These are phyloP conservation scores for Cicer pinnatifidum DNA, from an alignment of 306 rosid species.

Conservation along the genomic window DNA sequence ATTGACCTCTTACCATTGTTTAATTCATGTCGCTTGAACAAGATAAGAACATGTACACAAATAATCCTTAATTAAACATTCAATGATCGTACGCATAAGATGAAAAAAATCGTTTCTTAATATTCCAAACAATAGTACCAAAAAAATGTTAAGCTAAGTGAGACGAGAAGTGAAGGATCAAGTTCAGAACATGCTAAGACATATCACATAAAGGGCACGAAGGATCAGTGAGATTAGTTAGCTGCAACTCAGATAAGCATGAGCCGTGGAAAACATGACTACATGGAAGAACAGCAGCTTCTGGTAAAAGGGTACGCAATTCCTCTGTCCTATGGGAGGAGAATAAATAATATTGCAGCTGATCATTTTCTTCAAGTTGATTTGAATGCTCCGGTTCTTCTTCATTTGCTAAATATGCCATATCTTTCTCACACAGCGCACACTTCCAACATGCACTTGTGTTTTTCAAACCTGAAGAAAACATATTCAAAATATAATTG, in stretches of 20 bases:
- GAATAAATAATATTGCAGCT: neutral
- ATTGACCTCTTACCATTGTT: too few species aligned
- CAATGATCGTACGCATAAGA: too few species aligned
- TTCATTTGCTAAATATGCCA: neutral
- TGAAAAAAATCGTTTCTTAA: too few species aligned
- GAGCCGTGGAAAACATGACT: neutral
- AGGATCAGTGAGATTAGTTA: slow-evolving; percentile 1
- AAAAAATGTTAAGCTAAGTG: too few species aligned
- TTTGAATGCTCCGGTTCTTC: neutral
- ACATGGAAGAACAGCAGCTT: slow-evolving; percentile 25
- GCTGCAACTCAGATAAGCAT: neutral
- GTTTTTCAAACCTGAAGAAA: neutral
- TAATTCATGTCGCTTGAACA: too few species aligned
- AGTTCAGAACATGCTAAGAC: neutral
- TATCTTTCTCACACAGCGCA: neutral
- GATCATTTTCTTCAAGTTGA: neutral
- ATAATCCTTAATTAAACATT: too few species aligned
- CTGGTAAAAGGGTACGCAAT: neutral
- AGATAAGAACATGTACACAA: too few species aligned
- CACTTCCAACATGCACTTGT: neutral
- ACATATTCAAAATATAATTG: neutral
- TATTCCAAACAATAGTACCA: too few species aligned
- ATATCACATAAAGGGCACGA: neutral
- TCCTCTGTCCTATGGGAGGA: neutral
- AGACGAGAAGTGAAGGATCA: neutral